phyloP scores from a whole-genome alignment of 768 basidiomycete species.

The Suillus alpinus region DNA sequence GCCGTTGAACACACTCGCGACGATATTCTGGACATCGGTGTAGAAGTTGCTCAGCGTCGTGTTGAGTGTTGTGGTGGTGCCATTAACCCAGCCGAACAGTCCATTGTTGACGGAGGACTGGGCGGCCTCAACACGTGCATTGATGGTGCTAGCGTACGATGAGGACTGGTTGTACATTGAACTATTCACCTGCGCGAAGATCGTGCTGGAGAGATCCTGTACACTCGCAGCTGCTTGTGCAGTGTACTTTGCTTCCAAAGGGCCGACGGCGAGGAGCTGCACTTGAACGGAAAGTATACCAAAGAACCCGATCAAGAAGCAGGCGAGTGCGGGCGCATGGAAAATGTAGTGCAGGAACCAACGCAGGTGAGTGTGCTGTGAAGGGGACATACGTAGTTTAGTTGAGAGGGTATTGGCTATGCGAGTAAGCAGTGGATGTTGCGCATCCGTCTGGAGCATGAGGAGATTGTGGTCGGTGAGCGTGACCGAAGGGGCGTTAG shows the following conservation, averaged over 20 bases:
- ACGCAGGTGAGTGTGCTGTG: constrained; percentile 65
- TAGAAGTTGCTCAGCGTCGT: constrained; percentile 85
- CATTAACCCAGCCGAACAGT: constrained; percentile 94
- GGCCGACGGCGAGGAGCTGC: constrained; percentile 77
- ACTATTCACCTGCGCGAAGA: constrained; percentile 73
- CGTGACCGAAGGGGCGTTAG: constrained; percentile 48
- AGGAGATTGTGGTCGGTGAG: constrained; percentile 77
- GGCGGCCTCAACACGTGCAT: constrained; percentile 62
- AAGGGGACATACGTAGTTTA: constrained; percentile 52
- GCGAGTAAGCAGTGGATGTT: constrained; percentile 73
- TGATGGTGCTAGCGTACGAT: constrained; percentile 75
- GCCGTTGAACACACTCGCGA: constrained; percentile 77
- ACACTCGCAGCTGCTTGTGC: constrained; percentile 58
- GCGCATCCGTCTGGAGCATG: constrained; percentile 62
- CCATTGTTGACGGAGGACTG: constrained; percentile 82
- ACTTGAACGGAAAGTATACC: constrained; percentile 84
- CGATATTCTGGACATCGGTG: constrained; percentile 73
- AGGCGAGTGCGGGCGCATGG: constrained; percentile 85
- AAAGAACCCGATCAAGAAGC: constrained; percentile 90
- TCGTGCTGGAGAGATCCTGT: constrained; percentile 64
- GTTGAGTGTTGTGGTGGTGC: constrained; percentile 85
- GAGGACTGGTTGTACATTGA: constrained; percentile 82
- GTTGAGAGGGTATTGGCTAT: constrained; percentile 54
- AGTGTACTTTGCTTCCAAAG: constrained; percentile 68
- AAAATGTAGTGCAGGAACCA: constrained; percentile 94